Evolutionary conservation across 2,329 filamentous ascomycete genomes (phyloP).

Genomic region (Neonectria neomacrospora): DNA sequence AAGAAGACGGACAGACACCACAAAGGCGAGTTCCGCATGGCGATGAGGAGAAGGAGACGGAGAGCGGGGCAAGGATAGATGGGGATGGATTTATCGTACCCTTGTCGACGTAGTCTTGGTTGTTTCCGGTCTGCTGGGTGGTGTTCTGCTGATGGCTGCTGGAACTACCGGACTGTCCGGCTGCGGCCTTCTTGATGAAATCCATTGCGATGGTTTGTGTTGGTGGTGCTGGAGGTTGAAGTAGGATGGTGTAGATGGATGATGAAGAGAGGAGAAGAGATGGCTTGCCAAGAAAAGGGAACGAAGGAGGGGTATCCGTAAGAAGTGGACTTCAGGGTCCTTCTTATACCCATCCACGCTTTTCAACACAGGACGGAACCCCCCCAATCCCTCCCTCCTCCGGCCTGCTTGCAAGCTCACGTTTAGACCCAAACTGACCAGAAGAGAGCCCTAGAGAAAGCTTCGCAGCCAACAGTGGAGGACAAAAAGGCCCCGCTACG

Average conservation of each 20-base stretch:
- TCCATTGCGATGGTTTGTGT: conserved; percentile 48
- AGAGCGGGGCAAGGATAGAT: background rate
- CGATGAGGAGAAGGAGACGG: background rate
- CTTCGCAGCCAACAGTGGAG: background rate
- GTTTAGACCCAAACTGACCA: conserved; percentile 21
- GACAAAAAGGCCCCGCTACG: conserved; percentile 32
- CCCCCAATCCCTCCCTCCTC: conserved; percentile 18
- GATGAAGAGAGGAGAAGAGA: background rate
- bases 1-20: background rate
- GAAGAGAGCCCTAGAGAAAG: background rate
- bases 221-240: conserved; percentile 1
- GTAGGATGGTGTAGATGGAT: conserved; percentile 5
- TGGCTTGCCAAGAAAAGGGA: background rate
- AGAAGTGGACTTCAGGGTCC: conserved; percentile 21
- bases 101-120: conserved; percentile 53
- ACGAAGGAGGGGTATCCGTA: background rate
- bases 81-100: conserved; percentile 38
- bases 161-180: conserved; percentile 14
- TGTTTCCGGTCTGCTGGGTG: conserved; percentile 18
- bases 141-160: conserved; percentile 33
- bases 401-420: conserved; percentile 2
- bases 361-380: background rate
- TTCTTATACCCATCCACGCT: conserved; percentile 31
- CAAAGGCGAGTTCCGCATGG: background rate
- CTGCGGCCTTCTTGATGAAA: conserved; percentile 52